A percentile compares a stretch with the other conserved stretches of the same genome.
These are phyloP conservation scores for Kwoniella bestiolae DNA, from an alignment of 768 basidiomycete species.

Conservation along the genomic window DNA sequence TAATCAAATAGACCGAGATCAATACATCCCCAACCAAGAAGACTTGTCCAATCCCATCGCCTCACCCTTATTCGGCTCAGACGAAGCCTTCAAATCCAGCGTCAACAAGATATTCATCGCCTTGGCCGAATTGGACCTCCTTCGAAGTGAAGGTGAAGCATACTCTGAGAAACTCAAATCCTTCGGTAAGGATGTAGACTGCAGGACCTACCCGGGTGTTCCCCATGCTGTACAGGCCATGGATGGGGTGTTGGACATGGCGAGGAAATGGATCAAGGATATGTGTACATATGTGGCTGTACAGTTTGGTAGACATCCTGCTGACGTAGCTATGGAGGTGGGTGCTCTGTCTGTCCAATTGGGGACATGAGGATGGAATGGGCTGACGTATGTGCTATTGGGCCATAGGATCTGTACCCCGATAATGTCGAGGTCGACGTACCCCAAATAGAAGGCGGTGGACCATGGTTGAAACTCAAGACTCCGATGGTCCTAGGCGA, in stretches of 20 bases:
- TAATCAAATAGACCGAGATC: conserved; percentile 33
- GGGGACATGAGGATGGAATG: background rate
- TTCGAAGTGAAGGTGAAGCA: conserved; percentile 69
- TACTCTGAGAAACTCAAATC: conserved; percentile 66
- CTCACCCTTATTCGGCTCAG: conserved; percentile 73
- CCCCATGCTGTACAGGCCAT: conserved; percentile 52
- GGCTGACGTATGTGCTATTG: background rate
- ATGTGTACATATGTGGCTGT: conserved; percentile 29
- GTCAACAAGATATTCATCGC: conserved; percentile 53
- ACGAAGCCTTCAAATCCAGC: conserved; percentile 62
- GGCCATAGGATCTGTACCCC: conserved; percentile 30
- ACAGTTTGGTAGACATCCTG: conserved; percentile 23
- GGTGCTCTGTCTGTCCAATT: no score
- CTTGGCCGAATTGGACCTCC: conserved; percentile 67
- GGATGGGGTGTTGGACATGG: conserved; percentile 29
- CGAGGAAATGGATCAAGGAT: conserved; percentile 22
- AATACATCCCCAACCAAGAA: conserved; percentile 67
- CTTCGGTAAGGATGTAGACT: conserved; percentile 64
- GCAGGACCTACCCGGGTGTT: conserved; percentile 66
- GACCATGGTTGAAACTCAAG: conserved; percentile 25
- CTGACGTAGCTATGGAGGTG: conserved; percentile 27
- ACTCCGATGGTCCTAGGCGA: conserved; percentile 27
- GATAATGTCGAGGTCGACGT: conserved; percentile 19
- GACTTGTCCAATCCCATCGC: conserved; percentile 71
- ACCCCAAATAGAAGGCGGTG: conserved; percentile 24